Conservation (phyloP, 2,329 filamentous ascomycete species). For the Neonectria neomacrospora region DNA sequence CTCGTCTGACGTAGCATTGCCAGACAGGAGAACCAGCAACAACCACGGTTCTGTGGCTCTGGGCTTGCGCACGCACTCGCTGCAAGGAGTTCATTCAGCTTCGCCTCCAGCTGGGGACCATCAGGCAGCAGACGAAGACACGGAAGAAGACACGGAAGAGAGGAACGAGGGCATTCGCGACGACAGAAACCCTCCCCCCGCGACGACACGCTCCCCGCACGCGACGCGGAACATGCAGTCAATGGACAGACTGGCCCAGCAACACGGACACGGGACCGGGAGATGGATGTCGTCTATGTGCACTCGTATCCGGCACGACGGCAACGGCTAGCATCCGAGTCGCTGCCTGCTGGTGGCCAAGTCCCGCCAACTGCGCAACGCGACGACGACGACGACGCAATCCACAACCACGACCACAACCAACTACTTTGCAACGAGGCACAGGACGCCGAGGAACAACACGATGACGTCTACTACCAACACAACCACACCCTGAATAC, state of each 20-base stretch:
- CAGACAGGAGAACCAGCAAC: not conserved
- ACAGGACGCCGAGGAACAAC: not conserved
- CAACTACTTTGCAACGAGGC: not conserved
- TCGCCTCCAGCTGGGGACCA: not conserved
- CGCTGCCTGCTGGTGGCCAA: not conserved
- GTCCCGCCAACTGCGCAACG: not conserved
- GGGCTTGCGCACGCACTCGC: not conserved
- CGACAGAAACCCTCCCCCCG: slow-evolving; percentile 7
- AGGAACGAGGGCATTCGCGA: not conserved
- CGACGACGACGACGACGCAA: not conserved
- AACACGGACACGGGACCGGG: slow-evolving; percentile 24
- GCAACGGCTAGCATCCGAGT: slow-evolving; percentile 8
- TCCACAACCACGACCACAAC: not conserved
- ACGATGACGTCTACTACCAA: not conserved
- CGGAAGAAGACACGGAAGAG: not conserved
- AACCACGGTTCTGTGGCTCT: not conserved
- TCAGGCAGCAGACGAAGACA: not conserved
- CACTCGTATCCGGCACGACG: slow-evolving; percentile 8
- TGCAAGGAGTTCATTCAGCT: not conserved
- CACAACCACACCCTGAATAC: not conserved
- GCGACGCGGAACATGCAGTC: slow-evolving; percentile 20
- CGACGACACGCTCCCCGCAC: not conserved
- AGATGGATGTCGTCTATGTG: slow-evolving; percentile 26
- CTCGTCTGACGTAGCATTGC: not conserved
- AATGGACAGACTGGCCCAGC: slow-evolving; percentile 17